A percentile compares a stretch with the other conserved stretches of the same genome.
phyloP scores from a whole-genome alignment of 1,284 basidiomycete species.

The Rhodotorula glutinis region DNA sequence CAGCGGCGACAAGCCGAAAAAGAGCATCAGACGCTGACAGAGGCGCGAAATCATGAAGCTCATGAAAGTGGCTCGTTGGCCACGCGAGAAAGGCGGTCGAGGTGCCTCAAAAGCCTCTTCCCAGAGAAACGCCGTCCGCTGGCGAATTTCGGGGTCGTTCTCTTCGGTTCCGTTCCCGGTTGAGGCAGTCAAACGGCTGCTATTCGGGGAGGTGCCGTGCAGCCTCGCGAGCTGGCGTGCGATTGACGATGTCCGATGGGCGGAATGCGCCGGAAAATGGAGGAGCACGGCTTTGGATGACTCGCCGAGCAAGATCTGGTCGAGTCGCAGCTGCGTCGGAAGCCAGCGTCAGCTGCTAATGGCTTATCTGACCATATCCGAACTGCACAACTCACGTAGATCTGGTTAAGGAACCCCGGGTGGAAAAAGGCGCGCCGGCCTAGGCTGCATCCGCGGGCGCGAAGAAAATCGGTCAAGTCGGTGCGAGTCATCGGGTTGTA shows the following conservation, averaged over 20 bases:
- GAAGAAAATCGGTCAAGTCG: constrained; percentile 63
- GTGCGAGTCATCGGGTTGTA: constrained; percentile 69
- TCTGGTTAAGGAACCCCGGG: constrained; percentile 67
- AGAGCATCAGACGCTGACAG: constrained; percentile 2
- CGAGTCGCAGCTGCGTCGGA: constrained; percentile 56
- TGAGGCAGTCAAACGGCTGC: constrained; percentile 54
- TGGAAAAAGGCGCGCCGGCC: constrained; percentile 60
- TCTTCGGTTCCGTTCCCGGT: constrained; percentile 71
- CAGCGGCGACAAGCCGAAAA: constrained; percentile 32
- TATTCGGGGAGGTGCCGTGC: constrained; percentile 21
- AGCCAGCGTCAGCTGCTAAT: constrained; percentile 53
- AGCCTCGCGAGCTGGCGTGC: constrained; percentile 48
- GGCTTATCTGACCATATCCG: not conserved
- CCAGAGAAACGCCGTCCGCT: constrained; percentile 64
- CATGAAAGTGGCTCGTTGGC: not conserved
- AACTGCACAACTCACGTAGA: constrained; percentile 17
- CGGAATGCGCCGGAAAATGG: constrained; percentile 46
- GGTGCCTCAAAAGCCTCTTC: constrained; percentile 60
- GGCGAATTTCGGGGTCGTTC: constrained; percentile 60
- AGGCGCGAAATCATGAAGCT: constrained; percentile 5
- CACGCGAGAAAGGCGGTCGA: not conserved
- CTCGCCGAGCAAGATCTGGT: constrained; percentile 51
- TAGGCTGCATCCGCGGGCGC: constrained; percentile 61
- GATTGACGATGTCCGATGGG: constrained; percentile 42
- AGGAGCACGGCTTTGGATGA: constrained; percentile 57